Evolutionary conservation across 495 filamentous ascomycete genomes (phyloP), one percentile per base, ranked within the genome.

Genomic region (Aspergillus taichungensis): DNA sequence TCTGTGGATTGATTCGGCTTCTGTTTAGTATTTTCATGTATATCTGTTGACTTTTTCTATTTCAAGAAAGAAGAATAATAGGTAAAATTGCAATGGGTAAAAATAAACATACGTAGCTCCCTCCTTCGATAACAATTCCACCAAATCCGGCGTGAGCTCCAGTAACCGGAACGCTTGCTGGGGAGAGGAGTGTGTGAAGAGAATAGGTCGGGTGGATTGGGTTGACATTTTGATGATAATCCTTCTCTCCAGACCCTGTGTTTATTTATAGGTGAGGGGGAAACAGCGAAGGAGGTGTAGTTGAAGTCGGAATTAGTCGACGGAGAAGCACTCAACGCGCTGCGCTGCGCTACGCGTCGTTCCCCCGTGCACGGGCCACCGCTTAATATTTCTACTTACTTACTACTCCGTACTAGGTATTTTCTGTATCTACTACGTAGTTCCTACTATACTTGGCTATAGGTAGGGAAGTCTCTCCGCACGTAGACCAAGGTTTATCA

Each of bases 71-170:
- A 36, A 36, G 8, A 36, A 36, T 13, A 34, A 32, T 33, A 39
- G 18, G 14, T 12, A 8, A 34, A 9, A 10, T 30, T 34, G 27
- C 30, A 11, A 32, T 32, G 13, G 29, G 18, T 28, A 13, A 18
- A 31, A 28, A 13, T 13, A 31, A 28, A 69, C 74, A 54, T 72
- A 86, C 82, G 63, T 65, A 0, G 82, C 78, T 37, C 79, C 72
- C 6, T 73, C 61, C 0, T 79, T 77, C 36, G 80, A 72, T 8
- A 94, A 64, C 6, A 86, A 63, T 9, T 78, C 71, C 8, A 87
- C 72, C 7, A 95, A 63, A 14, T 88, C 83, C 6, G 82, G 72
- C 3, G 88, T 81, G 1, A 96, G 76, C 60, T 95, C 89, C n/a
- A 95, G 67, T 8, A 95, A 69, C 28, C 82, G 79, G 60, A 88